Evolutionary conservation across 2,329 filamentous ascomycete species (phyloP).

Genomic region (Neonectria faginata): DNA sequence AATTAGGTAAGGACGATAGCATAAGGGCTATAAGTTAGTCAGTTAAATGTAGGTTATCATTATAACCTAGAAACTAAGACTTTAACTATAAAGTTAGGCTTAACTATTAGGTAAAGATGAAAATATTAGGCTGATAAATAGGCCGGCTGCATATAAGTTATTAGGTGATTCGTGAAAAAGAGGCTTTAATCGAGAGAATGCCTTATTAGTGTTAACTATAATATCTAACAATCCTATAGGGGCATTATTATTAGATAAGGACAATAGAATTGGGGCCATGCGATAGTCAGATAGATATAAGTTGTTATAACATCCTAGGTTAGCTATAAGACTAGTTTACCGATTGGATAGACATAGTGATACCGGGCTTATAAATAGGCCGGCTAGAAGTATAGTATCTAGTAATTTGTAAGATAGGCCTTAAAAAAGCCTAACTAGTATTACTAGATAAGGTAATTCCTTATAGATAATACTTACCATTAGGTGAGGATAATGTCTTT

Average conservation of each 20-base stretch:
- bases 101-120: neutral
- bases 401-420: too few relatives aligned
- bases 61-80: neutral
- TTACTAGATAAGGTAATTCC: too few relatives aligned
- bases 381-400: too few relatives aligned
- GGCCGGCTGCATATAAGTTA: neutral
- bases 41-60: neutral
- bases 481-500: too few relatives aligned
- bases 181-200: conserved; percentile 3
- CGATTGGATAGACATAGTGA: too few relatives aligned
- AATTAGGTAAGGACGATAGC: neutral
- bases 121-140: neutral
- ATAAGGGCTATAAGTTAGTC: neutral
- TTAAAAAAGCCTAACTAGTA: too few relatives aligned
- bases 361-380: too few relatives aligned
- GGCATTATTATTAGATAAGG: neutral
- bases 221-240: neutral
- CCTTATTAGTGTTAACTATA: neutral
- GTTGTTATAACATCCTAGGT: too few relatives aligned
- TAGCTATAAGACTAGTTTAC: too few relatives aligned
- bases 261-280: neutral
- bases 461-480: too few relatives aligned
- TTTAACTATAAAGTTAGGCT: neutral
- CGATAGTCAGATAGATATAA: too few relatives aligned
- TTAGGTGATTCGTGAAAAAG: neutral